Conservation (phyloP, 441 rosid genomes). For the Breynia disticha region DNA sequence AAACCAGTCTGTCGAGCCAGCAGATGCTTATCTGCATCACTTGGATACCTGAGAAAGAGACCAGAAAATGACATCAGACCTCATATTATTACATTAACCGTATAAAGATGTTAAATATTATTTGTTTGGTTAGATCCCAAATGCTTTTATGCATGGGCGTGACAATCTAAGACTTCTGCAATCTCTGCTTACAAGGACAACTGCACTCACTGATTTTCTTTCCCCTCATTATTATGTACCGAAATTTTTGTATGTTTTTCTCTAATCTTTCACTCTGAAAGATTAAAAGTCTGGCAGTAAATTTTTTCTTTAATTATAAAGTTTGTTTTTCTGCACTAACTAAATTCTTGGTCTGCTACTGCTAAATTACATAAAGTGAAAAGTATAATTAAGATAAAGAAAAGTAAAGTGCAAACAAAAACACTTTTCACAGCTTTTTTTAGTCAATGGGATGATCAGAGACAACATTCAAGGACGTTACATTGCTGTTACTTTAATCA, state of each 20-base stretch:
- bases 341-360: conserved; percentile 15
- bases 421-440: conserved; percentile 36
- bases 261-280: neutral
- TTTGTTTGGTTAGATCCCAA: conserved; percentile 1
- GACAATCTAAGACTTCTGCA: conserved; percentile 48
- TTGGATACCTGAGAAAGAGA: conserved; percentile 96
- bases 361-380: conserved; percentile 4
- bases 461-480: conserved; percentile 43
- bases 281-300: conserved; percentile 4
- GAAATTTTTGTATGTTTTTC: conserved; percentile 2
- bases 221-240: conserved; percentile 5
- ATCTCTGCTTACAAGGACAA: conserved; percentile 18
- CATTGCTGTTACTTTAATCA: conserved; percentile 19
- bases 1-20: conserved; percentile 96
- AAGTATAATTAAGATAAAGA: conserved; percentile 5
- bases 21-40: conserved; percentile 97
- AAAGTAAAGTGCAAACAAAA: conserved; percentile 17
- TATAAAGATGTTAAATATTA: conserved; percentile 13
- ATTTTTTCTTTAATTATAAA: conserved; percentile 18
- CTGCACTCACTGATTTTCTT: conserved; percentile 20
- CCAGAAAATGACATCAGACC: conserved; percentile 62
- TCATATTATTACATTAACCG: conserved; percentile 20
- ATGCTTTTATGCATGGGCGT: conserved; percentile 33
- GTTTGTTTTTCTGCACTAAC: conserved; percentile 8
- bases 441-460: conserved; percentile 13